phyloP scores from a whole-genome alignment of 1,139 yeast species.

The Blastobotrys niveus region DNA sequence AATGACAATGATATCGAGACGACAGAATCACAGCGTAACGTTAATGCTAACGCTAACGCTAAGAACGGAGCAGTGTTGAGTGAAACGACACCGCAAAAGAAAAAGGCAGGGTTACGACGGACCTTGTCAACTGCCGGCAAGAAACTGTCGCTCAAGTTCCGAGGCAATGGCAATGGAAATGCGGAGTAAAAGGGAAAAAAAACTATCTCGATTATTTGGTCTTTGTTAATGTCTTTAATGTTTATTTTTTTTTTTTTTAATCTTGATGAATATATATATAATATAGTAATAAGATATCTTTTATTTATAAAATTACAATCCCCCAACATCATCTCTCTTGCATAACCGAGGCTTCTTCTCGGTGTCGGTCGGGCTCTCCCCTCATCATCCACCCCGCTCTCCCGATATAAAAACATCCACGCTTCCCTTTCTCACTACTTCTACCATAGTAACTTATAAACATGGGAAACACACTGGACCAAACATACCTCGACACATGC shows the following conservation, averaged over 20 bases:
- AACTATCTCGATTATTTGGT: too few species aligned
- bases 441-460: neutral
- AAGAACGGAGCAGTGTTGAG: neutral
- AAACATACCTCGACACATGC: constrained; percentile 27
- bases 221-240: too few species aligned
- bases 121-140: constrained; percentile 13
- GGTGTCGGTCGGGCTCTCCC: too few species aligned
- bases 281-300: too few species aligned
- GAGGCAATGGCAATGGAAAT: neutral
- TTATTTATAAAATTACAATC: too few species aligned
- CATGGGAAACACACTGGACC: constrained; percentile 23
- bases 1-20: constrained; percentile 1
- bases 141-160: constrained; percentile 12
- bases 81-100: constrained; percentile 4
- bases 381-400: too few species aligned
- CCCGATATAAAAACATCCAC: too few species aligned
- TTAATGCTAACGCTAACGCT: neutral
- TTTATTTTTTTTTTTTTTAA: constrained; percentile 2
- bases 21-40: neutral
- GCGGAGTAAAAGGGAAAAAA: neutral
- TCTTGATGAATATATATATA: too few species aligned
- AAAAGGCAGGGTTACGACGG: constrained; percentile 9
- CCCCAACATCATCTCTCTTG: too few species aligned
- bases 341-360: too few species aligned
- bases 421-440: too few species aligned